Percentiles rank a stretch among this genome's conserved stretches.
These are phyloP conservation scores for Leccinum barrowsii DNA, from an alignment of 768 basidiomycete species.

Conservation along the genomic window DNA sequence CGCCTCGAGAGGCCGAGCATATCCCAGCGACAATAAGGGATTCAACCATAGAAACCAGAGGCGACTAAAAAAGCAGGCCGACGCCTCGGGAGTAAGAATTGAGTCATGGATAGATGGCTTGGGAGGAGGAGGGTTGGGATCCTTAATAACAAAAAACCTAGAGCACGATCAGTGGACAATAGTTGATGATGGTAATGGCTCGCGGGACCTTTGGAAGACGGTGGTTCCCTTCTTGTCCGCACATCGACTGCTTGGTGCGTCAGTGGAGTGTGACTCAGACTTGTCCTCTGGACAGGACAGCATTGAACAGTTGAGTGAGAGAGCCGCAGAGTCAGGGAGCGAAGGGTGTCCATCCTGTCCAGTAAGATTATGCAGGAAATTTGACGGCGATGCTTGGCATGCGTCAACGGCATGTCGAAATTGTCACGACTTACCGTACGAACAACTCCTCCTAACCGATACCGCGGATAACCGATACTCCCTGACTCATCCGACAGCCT, in stretches of 20 bases:
- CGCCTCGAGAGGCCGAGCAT: constrained; percentile 74
- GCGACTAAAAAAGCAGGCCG: constrained; percentile 54
- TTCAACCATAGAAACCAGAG: constrained; percentile 78
- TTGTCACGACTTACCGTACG: too few relatives aligned
- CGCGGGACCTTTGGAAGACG: constrained; percentile 2
- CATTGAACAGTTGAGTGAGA: constrained; percentile 1
- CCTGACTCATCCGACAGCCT: too few relatives aligned
- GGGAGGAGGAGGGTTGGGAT: constrained; percentile 36
- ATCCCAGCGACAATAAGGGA: constrained; percentile 68
- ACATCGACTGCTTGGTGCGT: not conserved
- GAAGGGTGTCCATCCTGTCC: too few relatives aligned
- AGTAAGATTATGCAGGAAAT: too few relatives aligned
- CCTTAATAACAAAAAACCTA: constrained; percentile 13
- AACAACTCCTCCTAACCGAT: too few relatives aligned
- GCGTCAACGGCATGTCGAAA: too few relatives aligned
- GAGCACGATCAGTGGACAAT: not conserved
- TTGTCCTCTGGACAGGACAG: not conserved
- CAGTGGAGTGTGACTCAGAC: not conserved
- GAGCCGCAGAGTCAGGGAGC: not conserved
- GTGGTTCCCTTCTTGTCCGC: not conserved
- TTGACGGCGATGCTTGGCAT: too few relatives aligned
- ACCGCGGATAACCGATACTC: too few relatives aligned
- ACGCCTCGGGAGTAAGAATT: constrained; percentile 59
- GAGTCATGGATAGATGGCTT: constrained; percentile 58
- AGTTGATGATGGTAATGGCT: not conserved